Conservation (phyloP, 345 rosid genomes). For the Eucalyptus curtisii region DNA sequence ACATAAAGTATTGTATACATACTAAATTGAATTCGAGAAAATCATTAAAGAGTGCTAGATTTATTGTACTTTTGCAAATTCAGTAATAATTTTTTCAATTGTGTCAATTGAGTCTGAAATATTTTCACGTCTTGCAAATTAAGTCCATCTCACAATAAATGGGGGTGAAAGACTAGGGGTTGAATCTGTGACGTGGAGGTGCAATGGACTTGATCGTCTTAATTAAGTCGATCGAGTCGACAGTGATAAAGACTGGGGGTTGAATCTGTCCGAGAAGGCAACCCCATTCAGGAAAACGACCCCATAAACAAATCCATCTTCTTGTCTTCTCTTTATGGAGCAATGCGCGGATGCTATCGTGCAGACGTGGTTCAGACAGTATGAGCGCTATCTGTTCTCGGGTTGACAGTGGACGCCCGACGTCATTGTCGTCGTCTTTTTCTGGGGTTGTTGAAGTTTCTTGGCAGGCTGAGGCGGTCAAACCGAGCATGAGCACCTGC, state of each 20-base stretch:
- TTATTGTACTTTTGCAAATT: too few relatives aligned
- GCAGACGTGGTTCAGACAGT: neutral
- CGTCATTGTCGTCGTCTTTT: neutral
- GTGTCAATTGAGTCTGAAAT: too few relatives aligned
- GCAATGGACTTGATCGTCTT: neutral
- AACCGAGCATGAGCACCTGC: neutral
- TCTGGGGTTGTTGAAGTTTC: neutral
- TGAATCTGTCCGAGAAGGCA: neutral
- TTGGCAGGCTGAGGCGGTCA: neutral
- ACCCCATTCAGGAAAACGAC: neutral
- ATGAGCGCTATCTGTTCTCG: neutral
- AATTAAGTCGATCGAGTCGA: neutral
- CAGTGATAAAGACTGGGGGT: neutral
- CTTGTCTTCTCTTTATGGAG: neutral
- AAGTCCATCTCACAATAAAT: too few relatives aligned
- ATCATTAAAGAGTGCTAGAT: too few relatives aligned
- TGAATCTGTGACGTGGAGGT: too few relatives aligned
- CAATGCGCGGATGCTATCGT: neutral
- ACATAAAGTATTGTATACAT: too few relatives aligned
- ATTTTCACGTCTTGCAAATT: too few relatives aligned
- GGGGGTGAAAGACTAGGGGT: too few relatives aligned
- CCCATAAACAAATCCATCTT: neutral
- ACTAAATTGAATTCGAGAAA: too few relatives aligned
- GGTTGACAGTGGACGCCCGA: neutral
- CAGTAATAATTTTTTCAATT: too few relatives aligned